Evolutionary conservation across 306 rosid species (phyloP).

Genomic region (Oemleria cerasiformis): DNA sequence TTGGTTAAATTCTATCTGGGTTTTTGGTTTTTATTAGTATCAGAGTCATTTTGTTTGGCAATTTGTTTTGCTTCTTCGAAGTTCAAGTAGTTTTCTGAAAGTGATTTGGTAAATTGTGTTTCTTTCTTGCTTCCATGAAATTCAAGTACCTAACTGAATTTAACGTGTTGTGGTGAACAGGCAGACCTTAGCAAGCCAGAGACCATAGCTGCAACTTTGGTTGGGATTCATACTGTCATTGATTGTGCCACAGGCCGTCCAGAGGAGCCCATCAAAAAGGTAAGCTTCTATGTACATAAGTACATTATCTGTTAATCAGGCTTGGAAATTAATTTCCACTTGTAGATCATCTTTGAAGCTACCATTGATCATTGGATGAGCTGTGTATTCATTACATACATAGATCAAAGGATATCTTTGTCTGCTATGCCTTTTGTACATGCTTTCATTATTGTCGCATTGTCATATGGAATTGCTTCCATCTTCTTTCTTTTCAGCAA

Average conservation of each 20-base stretch:
- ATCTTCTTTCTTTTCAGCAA: not conserved
- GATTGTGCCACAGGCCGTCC: constrained; percentile 99
- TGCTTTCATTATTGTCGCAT: not conserved
- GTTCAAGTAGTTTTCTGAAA: not conserved
- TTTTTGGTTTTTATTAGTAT: not conserved
- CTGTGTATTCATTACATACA: not conserved
- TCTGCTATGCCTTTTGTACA: not conserved
- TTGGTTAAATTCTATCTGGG: not conserved
- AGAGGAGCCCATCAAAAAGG: constrained; percentile 88
- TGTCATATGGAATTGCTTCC: not conserved
- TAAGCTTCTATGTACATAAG: constrained; percentile 18
- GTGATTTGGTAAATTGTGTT: not conserved
- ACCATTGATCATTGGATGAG: not conserved
- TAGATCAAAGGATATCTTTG: not conserved
- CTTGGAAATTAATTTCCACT: not conserved
- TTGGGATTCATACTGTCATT: constrained; percentile 79
- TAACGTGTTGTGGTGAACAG: constrained; percentile 36
- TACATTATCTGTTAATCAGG: not conserved
- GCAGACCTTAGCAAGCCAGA: constrained; percentile 91
- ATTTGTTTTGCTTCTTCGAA: not conserved
- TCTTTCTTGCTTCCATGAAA: not conserved
- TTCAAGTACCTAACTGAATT: not conserved
- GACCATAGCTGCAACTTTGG: constrained; percentile 90
- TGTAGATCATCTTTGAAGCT: not conserved
- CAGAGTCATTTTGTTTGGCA: constrained; percentile 1